phyloP scores from a whole-genome alignment of 768 basidiomycete species.

The Flagelloscypha sp. region DNA sequence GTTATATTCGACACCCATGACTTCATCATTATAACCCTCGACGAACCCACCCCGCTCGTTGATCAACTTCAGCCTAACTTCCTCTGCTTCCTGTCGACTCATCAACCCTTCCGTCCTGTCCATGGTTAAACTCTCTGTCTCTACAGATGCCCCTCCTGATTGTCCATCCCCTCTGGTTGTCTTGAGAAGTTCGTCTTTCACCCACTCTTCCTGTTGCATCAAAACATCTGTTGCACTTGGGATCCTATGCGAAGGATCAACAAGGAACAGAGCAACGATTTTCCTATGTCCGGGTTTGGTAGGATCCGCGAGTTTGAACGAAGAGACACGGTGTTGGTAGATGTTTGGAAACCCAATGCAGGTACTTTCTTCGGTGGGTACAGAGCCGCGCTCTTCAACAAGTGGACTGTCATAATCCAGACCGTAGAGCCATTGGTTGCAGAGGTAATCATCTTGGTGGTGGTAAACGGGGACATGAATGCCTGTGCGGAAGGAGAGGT shows the following conservation, averaged over 20 bases:
- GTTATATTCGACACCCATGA: conserved; percentile 9
- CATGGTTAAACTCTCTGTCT: conserved; percentile 37
- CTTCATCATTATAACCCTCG: conserved; percentile 29
- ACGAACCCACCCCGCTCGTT: conserved; percentile 28
- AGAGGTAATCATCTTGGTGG: conserved; percentile 12
- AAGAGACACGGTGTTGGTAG: conserved; percentile 38
- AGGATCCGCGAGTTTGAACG: conserved; percentile 32
- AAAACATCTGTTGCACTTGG: conserved; percentile 39
- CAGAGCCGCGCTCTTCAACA: conserved; percentile 38
- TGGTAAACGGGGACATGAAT: conserved; percentile 10
- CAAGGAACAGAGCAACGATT: conserved; percentile 37
- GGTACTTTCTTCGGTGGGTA: conserved; percentile 27
- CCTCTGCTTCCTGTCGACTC: conserved; percentile 27
- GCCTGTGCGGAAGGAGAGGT: conserved; percentile 23
- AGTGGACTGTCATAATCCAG: conserved; percentile 32
- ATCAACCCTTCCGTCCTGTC: conserved; percentile 31
- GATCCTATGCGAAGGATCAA: conserved; percentile 33
- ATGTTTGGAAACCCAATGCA: conserved; percentile 48
- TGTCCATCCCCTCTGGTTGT: conserved; percentile 17
- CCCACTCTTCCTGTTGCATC: conserved; percentile 41
- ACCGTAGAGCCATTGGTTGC: conserved; percentile 8
- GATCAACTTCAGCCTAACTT: conserved; percentile 22
- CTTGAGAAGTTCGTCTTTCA: conserved; percentile 22
- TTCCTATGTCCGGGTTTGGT: conserved; percentile 33
- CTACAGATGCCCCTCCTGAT: conserved; percentile 28